These are phyloP conservation scores for Blastomyces emzantsi DNA, from an alignment of 2,329 filamentous ascomycete species.

Conservation along the genomic window DNA sequence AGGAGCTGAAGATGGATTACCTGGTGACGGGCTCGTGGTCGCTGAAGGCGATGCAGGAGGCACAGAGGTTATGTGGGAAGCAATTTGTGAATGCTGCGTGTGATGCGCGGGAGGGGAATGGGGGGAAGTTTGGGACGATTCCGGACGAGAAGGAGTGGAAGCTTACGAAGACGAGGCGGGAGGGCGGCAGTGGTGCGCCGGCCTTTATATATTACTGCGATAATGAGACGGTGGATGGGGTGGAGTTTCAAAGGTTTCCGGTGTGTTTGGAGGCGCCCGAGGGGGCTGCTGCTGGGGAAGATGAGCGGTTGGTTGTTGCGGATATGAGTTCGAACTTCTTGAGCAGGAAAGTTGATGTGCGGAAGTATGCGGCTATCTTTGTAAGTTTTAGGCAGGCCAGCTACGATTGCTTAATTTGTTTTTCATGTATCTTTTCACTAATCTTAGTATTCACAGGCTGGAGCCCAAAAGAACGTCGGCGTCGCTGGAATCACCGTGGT, in stretches of 20 bases:
- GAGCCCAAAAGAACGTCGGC: constrained; percentile 91
- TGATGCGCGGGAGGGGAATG: constrained; percentile 55
- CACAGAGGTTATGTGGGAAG: constrained; percentile 62
- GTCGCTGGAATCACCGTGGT: constrained; percentile 77
- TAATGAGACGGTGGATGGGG: constrained; percentile 83
- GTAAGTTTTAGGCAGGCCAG: constrained; percentile 38
- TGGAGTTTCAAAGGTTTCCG: constrained; percentile 77
- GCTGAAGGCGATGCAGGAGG: constrained; percentile 79
- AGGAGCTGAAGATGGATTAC: constrained; percentile 76
- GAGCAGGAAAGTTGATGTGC: constrained; percentile 64
- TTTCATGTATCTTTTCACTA: background rate
- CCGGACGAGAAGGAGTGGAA: constrained; percentile 69
- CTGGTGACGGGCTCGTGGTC: constrained; percentile 87
- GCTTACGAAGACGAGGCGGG: constrained; percentile 52
- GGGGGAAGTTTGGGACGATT: constrained; percentile 79
- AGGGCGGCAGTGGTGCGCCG: constrained; percentile 37
- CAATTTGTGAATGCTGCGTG: constrained; percentile 68
- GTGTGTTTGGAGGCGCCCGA: constrained; percentile 57
- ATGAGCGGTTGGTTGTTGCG: constrained; percentile 68
- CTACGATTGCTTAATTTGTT: background rate
- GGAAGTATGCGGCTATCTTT: constrained; percentile 76
- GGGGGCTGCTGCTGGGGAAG: constrained; percentile 44
- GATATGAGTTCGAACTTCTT: constrained; percentile 96
- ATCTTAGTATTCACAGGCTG: constrained; percentile 37
- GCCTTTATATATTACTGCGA: constrained; percentile 83